A percentile compares a stretch with the other conserved stretches of the same genome.
phyloP scores from a whole-genome alignment of 768 basidiomycete species.

The Hemileccinum impolitum region DNA sequence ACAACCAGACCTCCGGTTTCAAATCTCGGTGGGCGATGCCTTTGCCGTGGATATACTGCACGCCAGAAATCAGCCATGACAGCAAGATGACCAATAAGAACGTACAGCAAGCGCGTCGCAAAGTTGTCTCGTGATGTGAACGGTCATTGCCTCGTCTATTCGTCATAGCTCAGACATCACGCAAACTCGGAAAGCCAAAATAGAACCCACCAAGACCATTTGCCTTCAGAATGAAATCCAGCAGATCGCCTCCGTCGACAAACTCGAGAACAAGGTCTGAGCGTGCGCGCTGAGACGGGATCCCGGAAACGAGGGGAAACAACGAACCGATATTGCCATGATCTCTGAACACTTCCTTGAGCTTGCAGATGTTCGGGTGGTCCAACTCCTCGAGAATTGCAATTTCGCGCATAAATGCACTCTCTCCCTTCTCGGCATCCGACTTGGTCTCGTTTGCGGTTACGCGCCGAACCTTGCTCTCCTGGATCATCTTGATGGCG shows the following conservation, averaged over 20 bases:
- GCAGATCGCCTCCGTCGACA: constrained; percentile 84
- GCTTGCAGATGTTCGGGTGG: constrained; percentile 79
- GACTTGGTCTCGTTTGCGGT: constrained; percentile 30
- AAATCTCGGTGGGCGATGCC: constrained; percentile 91
- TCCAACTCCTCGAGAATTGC: constrained; percentile 71
- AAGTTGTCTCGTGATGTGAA: constrained; percentile 77
- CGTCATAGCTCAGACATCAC: neutral
- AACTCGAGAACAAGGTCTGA: constrained; percentile 81
- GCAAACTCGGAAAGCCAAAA: neutral
- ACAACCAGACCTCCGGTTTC: constrained; percentile 69
- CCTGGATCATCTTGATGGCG: constrained; percentile 87
- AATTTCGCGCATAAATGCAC: constrained; percentile 65
- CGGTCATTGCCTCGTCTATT: constrained; percentile 51
- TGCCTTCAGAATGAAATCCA: constrained; percentile 68
- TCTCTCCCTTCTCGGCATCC: constrained; percentile 29
- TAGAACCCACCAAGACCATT: constrained; percentile 56
- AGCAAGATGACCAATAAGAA: neutral
- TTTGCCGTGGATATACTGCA: constrained; percentile 62
- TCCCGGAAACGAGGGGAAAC: neutral
- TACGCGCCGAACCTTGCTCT: constrained; percentile 41
- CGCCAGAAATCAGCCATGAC: constrained; percentile 2
- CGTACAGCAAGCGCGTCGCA: constrained; percentile 74
- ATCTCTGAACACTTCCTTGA: constrained; percentile 75
- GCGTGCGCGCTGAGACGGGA: constrained; percentile 22
- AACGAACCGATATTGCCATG: constrained; percentile 56